Base-by-base conservation (phyloP, 257 asterid species). In the Cordia subcordata region DNA sequence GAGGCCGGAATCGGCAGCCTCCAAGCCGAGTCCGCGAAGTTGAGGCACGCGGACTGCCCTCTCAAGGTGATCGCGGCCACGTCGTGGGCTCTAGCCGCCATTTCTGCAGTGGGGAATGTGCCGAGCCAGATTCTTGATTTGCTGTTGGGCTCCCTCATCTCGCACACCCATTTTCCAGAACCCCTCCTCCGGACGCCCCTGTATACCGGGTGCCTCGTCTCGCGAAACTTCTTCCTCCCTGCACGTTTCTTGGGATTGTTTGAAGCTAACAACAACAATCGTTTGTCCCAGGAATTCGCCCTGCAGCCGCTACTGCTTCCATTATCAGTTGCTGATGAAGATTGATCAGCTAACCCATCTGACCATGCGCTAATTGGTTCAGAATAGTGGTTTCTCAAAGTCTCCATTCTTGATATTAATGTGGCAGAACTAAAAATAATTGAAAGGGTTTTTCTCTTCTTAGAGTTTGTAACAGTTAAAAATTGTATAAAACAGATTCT, bases 71-170 rank as follows among this genome's bases (percentile, higher is more conserved):
- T 62, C 5, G 87, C 94, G 0, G 94, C 90, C 62, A 87, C 96
- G 14, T 87, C 95, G 38, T 84, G 83, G 0, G 95, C 95, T 19
- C 88, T 80, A 10, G 90, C 94, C 0, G 94, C 95, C 94, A 85
- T 85, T 9, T 81, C 89, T 0, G 79, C 74, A 0, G 91, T 87
- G 8, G 80, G 80, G 58, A 66, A 87, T 0, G 96, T 84, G 2
- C 96, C 94, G 1, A 87, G 78, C 96, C 96, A 84, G 18, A 87
- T 87, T 56, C 95, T 80, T 0, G 87, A 22, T 17, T 84, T 76
- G 77, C 82, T 86, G 58, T 82, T 82, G 1, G 94, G 95, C 49
- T 82, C 95, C 22, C 95, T 73, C 1, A 84, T 68, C 52, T 82
- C 95, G 23, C 86, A 78, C 0, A 82, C 95, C 95, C 95, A 82